These are phyloP conservation scores for Tuber microsphaerosporum DNA, from an alignment of 495 filamentous ascomycete genomes.

Conservation along the genomic window DNA sequence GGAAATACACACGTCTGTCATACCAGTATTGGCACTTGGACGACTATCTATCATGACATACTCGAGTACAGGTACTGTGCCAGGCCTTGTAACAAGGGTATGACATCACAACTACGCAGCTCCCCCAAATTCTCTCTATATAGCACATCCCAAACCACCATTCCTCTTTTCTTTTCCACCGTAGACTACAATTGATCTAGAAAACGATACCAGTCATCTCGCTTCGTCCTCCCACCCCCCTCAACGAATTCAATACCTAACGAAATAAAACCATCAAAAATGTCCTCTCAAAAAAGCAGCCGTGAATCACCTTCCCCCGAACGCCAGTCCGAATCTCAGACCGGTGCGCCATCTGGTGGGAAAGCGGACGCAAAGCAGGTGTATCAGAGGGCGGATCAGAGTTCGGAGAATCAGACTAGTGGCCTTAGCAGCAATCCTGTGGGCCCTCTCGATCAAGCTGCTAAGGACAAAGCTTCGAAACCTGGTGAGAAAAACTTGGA, in stretches of 20 bases:
- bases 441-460: conserved; percentile 25
- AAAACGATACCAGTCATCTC: not conserved
- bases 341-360: conserved; percentile 14
- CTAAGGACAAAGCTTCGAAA: conserved; percentile 20
- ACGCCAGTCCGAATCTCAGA: conserved; percentile 57
- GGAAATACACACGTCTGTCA: too few species aligned
- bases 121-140: conserved; percentile 4
- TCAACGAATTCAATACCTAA: not conserved
- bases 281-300: conserved; percentile 58
- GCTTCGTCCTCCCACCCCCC: too few species aligned
- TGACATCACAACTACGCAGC: conserved; percentile 9
- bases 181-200: not conserved
- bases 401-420: conserved; percentile 13
- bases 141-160: not conserved
- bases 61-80: too few species aligned
- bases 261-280: conserved; percentile 42
- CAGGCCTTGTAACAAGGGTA: too few species aligned
- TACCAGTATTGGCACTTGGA: too few species aligned
- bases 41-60: too few species aligned
- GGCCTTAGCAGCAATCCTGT: conserved; percentile 28
- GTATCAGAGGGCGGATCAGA: not conserved
- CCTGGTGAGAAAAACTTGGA: conserved; percentile 30
- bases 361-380: conserved; percentile 12
- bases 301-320: conserved; percentile 78
- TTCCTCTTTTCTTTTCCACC: not conserved